phyloP scores from a whole-genome alignment of 495 filamentous ascomycete species.

The Penicillium crystallinum region DNA sequence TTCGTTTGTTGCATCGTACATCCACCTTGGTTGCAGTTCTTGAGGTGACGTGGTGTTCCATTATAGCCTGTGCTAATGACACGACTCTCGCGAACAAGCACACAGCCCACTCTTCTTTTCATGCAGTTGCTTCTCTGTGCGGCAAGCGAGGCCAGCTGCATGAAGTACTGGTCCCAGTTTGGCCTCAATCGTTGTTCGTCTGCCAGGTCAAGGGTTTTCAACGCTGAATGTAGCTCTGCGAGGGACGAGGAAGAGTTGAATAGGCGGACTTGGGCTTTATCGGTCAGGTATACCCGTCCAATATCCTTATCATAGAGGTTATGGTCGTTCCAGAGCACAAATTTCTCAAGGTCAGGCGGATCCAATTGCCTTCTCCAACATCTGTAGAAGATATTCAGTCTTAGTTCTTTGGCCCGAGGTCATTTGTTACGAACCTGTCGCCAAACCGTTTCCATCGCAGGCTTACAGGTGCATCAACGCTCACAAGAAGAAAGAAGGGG shows the following conservation, averaged over 20 bases:
- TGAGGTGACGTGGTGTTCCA: constrained; percentile 79
- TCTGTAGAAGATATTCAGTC: constrained; percentile 21
- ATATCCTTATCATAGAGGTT: constrained; percentile 64
- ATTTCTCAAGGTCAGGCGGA: constrained; percentile 64
- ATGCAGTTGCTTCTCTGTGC: constrained; percentile 94
- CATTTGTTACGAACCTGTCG: constrained; percentile 38
- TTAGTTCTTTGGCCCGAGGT: not conserved
- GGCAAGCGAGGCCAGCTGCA: constrained; percentile 87
- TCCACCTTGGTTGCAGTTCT: constrained; percentile 90
- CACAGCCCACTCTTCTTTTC: constrained; percentile 93
- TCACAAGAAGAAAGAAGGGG: constrained; percentile 89
- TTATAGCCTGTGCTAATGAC: constrained; percentile 98
- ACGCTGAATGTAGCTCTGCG: constrained; percentile 58
- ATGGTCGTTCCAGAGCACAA: constrained; percentile 68
- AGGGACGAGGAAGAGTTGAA: constrained; percentile 77
- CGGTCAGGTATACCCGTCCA: constrained; percentile 67
- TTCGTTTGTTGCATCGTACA: constrained; percentile 46
- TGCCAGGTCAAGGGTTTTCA: constrained; percentile 65
- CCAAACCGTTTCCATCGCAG: constrained; percentile 74
- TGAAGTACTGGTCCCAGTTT: constrained; percentile 98
- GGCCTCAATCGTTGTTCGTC: constrained; percentile 78
- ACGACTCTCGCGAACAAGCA: constrained; percentile 80
- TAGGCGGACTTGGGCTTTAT: constrained; percentile 74
- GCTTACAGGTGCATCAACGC: constrained; percentile 81
- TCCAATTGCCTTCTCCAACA: constrained; percentile 38